These are phyloP conservation scores for Beauveria caledonica DNA, from an alignment of 2,329 filamentous ascomycete genomes.

Conservation along the genomic window DNA sequence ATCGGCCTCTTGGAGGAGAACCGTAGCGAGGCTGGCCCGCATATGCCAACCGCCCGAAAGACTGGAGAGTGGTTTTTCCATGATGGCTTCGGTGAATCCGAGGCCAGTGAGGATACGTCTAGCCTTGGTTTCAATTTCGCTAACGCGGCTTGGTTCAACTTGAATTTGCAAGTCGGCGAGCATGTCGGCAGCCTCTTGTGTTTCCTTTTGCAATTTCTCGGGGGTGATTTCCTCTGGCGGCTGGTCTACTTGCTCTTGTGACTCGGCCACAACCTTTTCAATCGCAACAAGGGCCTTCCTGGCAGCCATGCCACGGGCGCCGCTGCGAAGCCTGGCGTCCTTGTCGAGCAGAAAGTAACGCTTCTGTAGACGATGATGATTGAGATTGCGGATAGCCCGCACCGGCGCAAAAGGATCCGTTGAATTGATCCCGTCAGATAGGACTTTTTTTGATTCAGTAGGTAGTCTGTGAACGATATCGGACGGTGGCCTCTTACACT, in stretches of 20 bases:
- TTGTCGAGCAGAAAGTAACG: constrained; percentile 63
- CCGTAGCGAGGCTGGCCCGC: constrained; percentile 56
- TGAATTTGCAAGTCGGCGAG: constrained; percentile 60
- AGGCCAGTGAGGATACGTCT: constrained; percentile 59
- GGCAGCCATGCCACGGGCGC: constrained; percentile 64
- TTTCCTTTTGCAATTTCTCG: constrained; percentile 53
- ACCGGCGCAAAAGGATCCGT: constrained; percentile 50
- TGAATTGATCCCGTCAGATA: constrained; percentile 52
- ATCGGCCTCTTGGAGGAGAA: constrained; percentile 64
- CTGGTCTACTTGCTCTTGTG: constrained; percentile 42
- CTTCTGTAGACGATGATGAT: constrained; percentile 52
- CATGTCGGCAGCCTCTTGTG: constrained; percentile 60
- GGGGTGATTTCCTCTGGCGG: constrained; percentile 47
- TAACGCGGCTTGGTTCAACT: constrained; percentile 56
- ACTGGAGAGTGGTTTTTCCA: constrained; percentile 51
- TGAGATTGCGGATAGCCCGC: constrained; percentile 51
- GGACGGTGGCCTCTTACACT: constrained; percentile 32
- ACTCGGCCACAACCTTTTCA: constrained; percentile 58
- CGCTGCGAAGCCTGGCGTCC: constrained; percentile 65
- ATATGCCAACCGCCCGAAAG: constrained; percentile 75
- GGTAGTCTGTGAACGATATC: background rate
- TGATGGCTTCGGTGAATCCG: constrained; percentile 57
- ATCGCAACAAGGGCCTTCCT: constrained; percentile 64
- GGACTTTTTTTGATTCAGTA: constrained; percentile 25
- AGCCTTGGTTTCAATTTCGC: constrained; percentile 57